Evolutionary conservation across 495 filamentous ascomycete species (phyloP), one percentile per base, ranked within the genome.

Genomic region (Alectoria sarmentosa): DNA sequence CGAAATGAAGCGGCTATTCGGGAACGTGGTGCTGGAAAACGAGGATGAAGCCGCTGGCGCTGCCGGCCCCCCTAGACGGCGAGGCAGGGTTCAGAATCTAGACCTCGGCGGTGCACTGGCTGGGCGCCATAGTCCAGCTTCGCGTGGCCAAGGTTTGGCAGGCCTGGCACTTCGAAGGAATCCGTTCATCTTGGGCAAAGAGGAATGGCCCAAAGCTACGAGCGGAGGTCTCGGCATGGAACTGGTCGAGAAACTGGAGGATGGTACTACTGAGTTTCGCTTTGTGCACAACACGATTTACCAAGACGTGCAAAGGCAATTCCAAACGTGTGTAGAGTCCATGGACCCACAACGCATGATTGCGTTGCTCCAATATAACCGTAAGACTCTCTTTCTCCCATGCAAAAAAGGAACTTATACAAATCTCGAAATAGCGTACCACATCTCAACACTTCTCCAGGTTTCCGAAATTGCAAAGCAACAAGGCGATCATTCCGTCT

Each of bases 1-100:
- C 68, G 94, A 99, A 75, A 97, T 99, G 92, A 88, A 90, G 49
- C 86, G 84, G 65, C 76, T 99, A 4, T 99, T 99, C 75, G 94
- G 94, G 1, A 87, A 87, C 62, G 84, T 88, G 36, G 88, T 89
- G 14, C 76, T 94, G 62, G 84, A 90, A 55, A 81, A 82, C 23
- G 72, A 80, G 55, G 80, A 86, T 32, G 70, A 82, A 64, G 76
- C 68, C 37, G 65, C 69, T 65, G 70, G 64, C 62, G 76, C 68
- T 34, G 65, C 70, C 65, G 70, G 66, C 62, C 65, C 70, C 62
- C 70, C 74, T 58, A 80, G 82, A 57, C 75, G 82, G 62, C 75
- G 83, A 56, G 79, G 81, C 67, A 72, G 85, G 67, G 79, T 77
- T 61, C 76, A 85, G 64, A 80, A 81, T 58, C 74, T 88, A 10